phyloP scores from a whole-genome alignment of 2,329 filamentous ascomycete species.

The Sporothrix pallida region DNA sequence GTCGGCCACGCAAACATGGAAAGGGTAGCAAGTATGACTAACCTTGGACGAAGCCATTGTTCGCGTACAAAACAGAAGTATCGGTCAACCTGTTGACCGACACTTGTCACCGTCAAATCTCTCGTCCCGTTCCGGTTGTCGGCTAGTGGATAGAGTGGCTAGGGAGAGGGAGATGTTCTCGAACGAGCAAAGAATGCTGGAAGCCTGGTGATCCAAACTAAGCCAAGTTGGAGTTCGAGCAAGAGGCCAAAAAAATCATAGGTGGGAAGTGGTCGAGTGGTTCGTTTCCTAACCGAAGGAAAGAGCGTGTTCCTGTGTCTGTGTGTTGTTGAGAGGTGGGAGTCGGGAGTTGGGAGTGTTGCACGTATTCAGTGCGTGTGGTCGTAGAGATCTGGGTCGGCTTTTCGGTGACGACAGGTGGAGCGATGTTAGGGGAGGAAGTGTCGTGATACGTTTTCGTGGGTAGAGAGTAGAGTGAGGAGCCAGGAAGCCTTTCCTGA shows the following conservation, averaged over 20 bases:
- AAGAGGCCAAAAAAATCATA: constrained; percentile 13
- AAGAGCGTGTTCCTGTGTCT: background rate
- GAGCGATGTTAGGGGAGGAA: constrained; percentile 13
- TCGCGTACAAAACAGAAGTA: background rate
- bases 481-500: background rate
- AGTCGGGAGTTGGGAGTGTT: background rate
- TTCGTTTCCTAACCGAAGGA: background rate
- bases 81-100: constrained; percentile 19
- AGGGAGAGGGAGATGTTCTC: background rate
- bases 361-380: background rate
- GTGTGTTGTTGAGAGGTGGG: background rate
- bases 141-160: constrained; percentile 9
- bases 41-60: constrained; percentile 45
- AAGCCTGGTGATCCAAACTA: background rate
- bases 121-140: constrained; percentile 26
- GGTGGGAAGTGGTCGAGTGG: background rate
- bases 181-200: background rate
- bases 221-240: background rate
- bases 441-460: background rate
- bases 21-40: constrained; percentile 23
- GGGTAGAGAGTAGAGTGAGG: background rate
- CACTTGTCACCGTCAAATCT: background rate
- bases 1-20: background rate
- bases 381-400: constrained; percentile 5
- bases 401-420: constrained; percentile 20